Conservation (phyloP, 306 rosid genomes). For the Mimosa bimucronata region DNA sequence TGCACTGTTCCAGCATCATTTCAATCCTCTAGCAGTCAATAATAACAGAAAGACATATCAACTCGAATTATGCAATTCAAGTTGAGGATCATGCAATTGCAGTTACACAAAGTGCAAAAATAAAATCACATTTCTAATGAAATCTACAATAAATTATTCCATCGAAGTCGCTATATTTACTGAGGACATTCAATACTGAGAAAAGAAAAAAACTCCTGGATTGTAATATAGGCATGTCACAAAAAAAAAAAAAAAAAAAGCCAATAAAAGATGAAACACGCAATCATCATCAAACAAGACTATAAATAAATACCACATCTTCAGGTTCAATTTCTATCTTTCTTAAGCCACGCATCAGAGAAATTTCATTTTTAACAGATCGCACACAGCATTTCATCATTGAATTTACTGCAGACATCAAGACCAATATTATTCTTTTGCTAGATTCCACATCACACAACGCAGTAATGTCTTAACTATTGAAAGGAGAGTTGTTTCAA, state of each 20-base stretch:
- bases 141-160: not conserved
- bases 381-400: slow-evolving; percentile 5
- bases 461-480: not conserved
- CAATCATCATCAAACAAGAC: too few species aligned
- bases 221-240: too few species aligned
- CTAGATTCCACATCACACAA: slow-evolving; percentile 5
- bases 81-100: not conserved
- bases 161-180: not conserved
- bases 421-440: not conserved
- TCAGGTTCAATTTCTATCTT: slow-evolving; percentile 27
- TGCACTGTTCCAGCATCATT: not conserved
- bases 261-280: too few species aligned
- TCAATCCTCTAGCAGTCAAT: not conserved
- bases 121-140: slow-evolving; percentile 19
- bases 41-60: not conserved
- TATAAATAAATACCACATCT: slow-evolving; percentile 5
- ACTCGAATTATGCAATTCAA: not conserved
- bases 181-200: too few species aligned
- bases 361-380: slow-evolving; percentile 11
- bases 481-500: slow-evolving; percentile 7
- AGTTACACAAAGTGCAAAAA: not conserved
- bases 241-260: too few species aligned
- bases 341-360: slow-evolving; percentile 21
- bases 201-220: too few species aligned
- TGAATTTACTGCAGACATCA: not conserved